These are phyloP conservation scores for Artemisia argyi DNA, from an alignment of 129 eudicot genomes.

Conservation along the genomic window DNA sequence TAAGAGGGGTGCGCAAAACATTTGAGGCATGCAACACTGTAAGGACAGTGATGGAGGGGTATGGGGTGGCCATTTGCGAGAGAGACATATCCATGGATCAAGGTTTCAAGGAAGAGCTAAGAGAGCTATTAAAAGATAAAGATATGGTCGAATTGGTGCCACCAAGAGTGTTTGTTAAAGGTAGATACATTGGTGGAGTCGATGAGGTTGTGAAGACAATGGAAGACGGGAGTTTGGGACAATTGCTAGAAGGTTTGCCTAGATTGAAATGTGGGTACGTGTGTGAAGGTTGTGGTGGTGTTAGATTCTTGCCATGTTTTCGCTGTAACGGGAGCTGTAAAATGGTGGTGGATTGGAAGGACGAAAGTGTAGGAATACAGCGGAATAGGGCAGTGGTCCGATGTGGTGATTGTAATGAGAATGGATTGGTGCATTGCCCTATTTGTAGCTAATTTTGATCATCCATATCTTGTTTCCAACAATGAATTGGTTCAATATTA, in stretches of 20 bases:
- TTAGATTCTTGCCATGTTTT: slow-evolving; percentile 84
- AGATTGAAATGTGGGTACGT: slow-evolving; percentile 48
- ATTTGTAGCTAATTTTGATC: slow-evolving; percentile 62
- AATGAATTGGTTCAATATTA: neutral
- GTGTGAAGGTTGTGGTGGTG: slow-evolving; percentile 93
- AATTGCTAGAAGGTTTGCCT: slow-evolving; percentile 72
- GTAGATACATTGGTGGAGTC: slow-evolving; percentile 84
- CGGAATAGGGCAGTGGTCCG: slow-evolving; percentile 48
- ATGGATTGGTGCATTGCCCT: slow-evolving; percentile 92
- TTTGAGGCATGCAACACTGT: slow-evolving; percentile 87
- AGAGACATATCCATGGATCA: slow-evolving; percentile 91
- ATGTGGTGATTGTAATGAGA: slow-evolving; percentile 94
- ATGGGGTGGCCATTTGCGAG: slow-evolving; percentile 67
- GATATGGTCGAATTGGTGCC: slow-evolving; percentile 50
- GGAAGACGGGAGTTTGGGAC: slow-evolving; percentile 63
- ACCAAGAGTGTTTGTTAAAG: slow-evolving; percentile 78
- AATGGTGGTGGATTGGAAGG: slow-evolving; percentile 41
- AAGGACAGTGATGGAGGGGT: slow-evolving; percentile 56
- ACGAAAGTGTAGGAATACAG: slow-evolving; percentile 15
- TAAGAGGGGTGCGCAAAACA: slow-evolving; percentile 83
- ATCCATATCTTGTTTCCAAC: neutral
- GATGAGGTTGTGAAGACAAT: slow-evolving; percentile 56
- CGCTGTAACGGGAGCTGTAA: slow-evolving; percentile 90
- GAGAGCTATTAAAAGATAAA: slow-evolving; percentile 56
- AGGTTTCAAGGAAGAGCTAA: slow-evolving; percentile 74